Conservation (phyloP, 176 grass and related monocot genomes). For the Musa troglodytarum region DNA sequence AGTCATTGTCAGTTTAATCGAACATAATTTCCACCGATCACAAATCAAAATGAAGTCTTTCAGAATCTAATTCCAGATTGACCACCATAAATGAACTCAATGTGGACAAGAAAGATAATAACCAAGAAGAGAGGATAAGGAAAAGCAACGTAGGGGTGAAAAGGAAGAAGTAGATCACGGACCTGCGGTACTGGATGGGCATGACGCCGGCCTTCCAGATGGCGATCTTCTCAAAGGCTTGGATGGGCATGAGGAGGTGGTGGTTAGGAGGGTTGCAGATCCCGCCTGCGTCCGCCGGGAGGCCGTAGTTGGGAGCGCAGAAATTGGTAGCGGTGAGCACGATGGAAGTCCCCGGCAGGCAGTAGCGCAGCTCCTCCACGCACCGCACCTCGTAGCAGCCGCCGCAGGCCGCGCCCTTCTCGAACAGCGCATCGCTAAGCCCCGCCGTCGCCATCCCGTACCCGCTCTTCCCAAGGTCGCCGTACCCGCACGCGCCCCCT, state of each 20-base stretch:
- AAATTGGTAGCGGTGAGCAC: constrained; percentile 90
- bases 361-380: constrained; percentile 81
- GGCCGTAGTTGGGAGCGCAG: constrained; percentile 85
- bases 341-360: constrained; percentile 90
- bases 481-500: constrained; percentile 94
- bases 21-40: background rate
- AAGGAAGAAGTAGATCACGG: constrained; percentile 5
- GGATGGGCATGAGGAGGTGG: constrained; percentile 91
- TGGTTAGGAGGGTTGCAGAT: constrained; percentile 92
- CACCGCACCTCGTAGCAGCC: constrained; percentile 96
- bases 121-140: too few relatives aligned
- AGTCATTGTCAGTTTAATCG: background rate
- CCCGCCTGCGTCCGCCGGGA: constrained; percentile 69
- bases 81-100: background rate
- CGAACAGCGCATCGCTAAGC: constrained; percentile 80
- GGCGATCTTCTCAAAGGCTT: constrained; percentile 65
- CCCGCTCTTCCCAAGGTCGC: constrained; percentile 82
- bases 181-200: constrained; percentile 97
- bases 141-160: background rate
- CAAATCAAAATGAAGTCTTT: background rate
- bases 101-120: background rate
- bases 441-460: constrained; percentile 94
- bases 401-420: constrained; percentile 72
- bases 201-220: constrained; percentile 53
- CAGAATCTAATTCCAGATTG: background rate